Evolutionary conservation across 805 yeast genomes (phyloP).

Genomic region (Saturnispora gosingensis): DNA sequence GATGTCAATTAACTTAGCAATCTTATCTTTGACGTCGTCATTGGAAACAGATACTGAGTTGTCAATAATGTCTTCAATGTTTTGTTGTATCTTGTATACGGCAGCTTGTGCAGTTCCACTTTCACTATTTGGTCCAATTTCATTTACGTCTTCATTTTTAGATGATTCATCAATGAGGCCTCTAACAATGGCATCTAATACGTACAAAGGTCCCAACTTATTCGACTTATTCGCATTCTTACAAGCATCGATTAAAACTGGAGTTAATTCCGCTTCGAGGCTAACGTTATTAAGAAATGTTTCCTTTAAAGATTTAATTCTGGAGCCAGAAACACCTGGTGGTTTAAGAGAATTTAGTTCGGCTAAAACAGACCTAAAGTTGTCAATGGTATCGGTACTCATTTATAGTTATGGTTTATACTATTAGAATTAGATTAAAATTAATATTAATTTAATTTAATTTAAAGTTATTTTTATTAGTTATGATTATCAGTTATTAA

Average conservation of each 20-base stretch:
- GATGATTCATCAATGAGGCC: constrained; percentile 49
- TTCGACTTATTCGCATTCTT: constrained; percentile 68
- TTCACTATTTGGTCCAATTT: not conserved
- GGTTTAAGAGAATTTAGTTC: constrained; percentile 55
- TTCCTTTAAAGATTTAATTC: constrained; percentile 79
- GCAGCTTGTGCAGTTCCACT: constrained; percentile 73
- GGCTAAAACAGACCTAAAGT: constrained; percentile 39
- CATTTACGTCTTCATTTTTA: not conserved
- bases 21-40: constrained; percentile 58
- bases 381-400: constrained; percentile 12
- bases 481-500: not conserved
- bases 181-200: constrained; percentile 86
- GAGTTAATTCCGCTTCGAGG: constrained; percentile 41
- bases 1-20: constrained; percentile 77
- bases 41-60: constrained; percentile 46
- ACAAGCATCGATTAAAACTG: constrained; percentile 54
- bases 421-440: not conserved
- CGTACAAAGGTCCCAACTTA: constrained; percentile 85
- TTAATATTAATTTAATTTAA: not conserved
- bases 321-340: constrained; percentile 92
- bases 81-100: constrained; percentile 49
- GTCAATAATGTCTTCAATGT: constrained; percentile 51
- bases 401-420: not conserved
- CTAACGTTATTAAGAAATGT: constrained; percentile 60
- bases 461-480: not conserved